Evolutionary conservation across 768 basidiomycete species (phyloP).

Genomic region (Pisolithus orientalis): DNA sequence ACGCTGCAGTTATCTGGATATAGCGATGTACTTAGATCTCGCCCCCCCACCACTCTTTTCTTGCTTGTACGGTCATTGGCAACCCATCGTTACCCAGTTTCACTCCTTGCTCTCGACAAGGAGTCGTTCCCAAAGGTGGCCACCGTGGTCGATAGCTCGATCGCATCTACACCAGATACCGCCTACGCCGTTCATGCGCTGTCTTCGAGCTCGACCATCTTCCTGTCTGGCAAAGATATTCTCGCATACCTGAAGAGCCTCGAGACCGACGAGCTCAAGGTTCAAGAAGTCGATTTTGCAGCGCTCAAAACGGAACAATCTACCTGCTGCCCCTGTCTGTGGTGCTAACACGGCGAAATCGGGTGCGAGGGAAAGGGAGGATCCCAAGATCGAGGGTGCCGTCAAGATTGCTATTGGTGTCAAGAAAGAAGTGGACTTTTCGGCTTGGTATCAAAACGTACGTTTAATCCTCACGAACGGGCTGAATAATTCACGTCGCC

Average conservation of each 20-base stretch:
- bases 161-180: conserved; percentile 55
- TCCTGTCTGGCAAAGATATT: conserved; percentile 76
- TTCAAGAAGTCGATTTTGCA: conserved; percentile 71
- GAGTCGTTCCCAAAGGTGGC: conserved; percentile 63
- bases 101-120: conserved; percentile 66
- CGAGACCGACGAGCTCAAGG: conserved; percentile 56
- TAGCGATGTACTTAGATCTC: background rate
- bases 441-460: conserved; percentile 91
- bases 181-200: conserved; percentile 72
- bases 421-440: conserved; percentile 93
- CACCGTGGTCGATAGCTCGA: conserved; percentile 72
- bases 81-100: conserved; percentile 45
- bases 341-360: background rate
- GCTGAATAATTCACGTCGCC: background rate
- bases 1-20: background rate
- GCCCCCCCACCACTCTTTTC: conserved; percentile 1
- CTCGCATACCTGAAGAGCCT: conserved; percentile 63
- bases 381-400: conserved; percentile 79
- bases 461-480: conserved; percentile 15
- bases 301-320: conserved; percentile 47
- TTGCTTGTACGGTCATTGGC: conserved; percentile 1
- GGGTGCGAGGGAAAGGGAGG: conserved; percentile 56
- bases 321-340: conserved; percentile 23
- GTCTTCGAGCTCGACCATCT: conserved; percentile 64
- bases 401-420: conserved; percentile 91